A percentile compares a stretch with the other conserved stretches of the same genome.
phyloP scores from a whole-genome alignment of 2,329 filamentous ascomycete species.

The Tolypocladium tundrense region DNA sequence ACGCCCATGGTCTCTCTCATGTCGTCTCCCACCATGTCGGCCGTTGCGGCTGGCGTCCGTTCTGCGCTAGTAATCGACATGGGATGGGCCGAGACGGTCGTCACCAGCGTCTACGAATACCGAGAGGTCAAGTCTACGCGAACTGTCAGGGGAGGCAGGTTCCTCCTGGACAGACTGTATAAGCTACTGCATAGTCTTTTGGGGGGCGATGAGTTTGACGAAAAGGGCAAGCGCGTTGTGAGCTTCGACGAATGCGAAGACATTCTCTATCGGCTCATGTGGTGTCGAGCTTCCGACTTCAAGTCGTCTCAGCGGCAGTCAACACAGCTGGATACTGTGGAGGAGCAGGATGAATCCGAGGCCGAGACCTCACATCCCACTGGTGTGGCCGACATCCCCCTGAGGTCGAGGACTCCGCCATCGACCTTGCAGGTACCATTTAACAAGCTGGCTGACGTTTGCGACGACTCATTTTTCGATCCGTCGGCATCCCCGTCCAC shows the following conservation, averaged over 20 bases:
- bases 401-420: slow-evolving; percentile 37
- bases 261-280: slow-evolving; percentile 61
- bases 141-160: slow-evolving; percentile 64
- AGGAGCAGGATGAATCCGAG: slow-evolving; percentile 47
- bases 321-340: slow-evolving; percentile 34
- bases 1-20: slow-evolving; percentile 72
- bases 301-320: slow-evolving; percentile 26
- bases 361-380: slow-evolving; percentile 15
- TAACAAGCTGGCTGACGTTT: slow-evolving; percentile 59
- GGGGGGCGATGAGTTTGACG: slow-evolving; percentile 18
- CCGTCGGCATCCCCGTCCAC: slow-evolving; percentile 36
- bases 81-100: slow-evolving; percentile 82
- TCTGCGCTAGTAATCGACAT: slow-evolving; percentile 83
- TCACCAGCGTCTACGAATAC: slow-evolving; percentile 85
- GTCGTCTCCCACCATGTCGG: slow-evolving; percentile 62
- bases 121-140: slow-evolving; percentile 64
- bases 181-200: slow-evolving; percentile 38
- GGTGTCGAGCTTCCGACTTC: slow-evolving; percentile 46
- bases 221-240: slow-evolving; percentile 27
- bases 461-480: slow-evolving; percentile 66
- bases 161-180: slow-evolving; percentile 60
- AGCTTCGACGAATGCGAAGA: slow-evolving; percentile 78
- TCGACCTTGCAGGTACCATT: slow-evolving; percentile 57
- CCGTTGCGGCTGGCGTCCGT: slow-evolving; percentile 71
- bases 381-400: slow-evolving; percentile 28